These are phyloP conservation scores for Pleodorina starrii DNA, from an alignment of 139 green algal species.

Conservation along the genomic window DNA sequence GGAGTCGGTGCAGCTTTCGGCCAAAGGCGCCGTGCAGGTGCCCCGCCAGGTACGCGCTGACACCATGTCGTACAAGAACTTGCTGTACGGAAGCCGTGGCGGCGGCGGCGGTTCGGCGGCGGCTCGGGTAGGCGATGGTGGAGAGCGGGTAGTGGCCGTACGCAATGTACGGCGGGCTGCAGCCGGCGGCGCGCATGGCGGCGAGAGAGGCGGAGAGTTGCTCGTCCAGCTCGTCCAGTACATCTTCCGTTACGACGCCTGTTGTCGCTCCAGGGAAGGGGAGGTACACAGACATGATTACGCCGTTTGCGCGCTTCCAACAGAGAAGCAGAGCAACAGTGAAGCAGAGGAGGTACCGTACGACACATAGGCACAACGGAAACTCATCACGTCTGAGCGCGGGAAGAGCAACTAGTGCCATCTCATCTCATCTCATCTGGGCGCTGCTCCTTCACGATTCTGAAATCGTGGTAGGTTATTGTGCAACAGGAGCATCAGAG, in stretches of 20 bases:
- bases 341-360: no score
- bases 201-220: neutral
- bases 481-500: no score
- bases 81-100: neutral
- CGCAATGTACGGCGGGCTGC: slow-evolving; percentile 19
- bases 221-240: slow-evolving; percentile 10
- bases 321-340: no score
- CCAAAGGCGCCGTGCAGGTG: slow-evolving; percentile 43
- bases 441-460: no score
- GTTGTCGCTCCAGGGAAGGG: no score
- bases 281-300: no score
- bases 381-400: no score
- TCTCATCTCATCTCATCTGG: no score
- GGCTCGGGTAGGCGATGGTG: neutral
- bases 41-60: slow-evolving; percentile 25
- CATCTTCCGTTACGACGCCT: neutral
- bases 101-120: neutral
- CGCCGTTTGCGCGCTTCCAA: no score
- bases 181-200: neutral
- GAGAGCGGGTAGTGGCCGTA: slow-evolving; percentile 47
- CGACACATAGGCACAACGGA: no score
- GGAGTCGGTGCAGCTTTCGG: slow-evolving; percentile 29
- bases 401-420: no score
- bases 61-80: neutral
- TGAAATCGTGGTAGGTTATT: no score